Evolutionary conservation across 106 monocot species (phyloP), one percentile per base, ranked within the genome.

Genomic region (Dendrobium officinale): DNA sequence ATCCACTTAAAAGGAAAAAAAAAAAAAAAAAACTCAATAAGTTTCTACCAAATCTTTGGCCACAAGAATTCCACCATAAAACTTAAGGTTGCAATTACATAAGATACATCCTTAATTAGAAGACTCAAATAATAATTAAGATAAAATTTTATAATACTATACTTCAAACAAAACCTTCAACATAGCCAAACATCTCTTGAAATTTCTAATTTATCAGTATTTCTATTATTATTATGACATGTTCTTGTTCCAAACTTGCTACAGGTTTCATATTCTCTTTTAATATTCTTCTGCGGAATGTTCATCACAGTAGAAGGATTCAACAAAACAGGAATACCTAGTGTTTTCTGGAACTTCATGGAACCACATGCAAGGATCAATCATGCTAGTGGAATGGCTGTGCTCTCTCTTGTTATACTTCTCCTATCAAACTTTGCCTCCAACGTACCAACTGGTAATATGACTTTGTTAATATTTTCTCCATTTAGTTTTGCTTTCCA

Each of bases 371-470:
- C 93, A 1, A 81, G 73, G 77, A 89, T 93, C 56, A 84, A 91
- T 77, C 81, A 82, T 78, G 67, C 75, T 13, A 56, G 76, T 20
- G 91, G 95, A 6, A 58, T 89, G 61, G 83, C 81, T 1, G 72
- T 95, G 24, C 92, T 95, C 40, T 75, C 91, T 6, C 54, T 88
- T n/a, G 95, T 92, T 13, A 85, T 95, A 27, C 87, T 93, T 79
- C 58, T 93, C 72, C 93, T 95, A 51, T 95, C 93, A 61, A 95
- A 95, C 80, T 61, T 95, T 43, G 95, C 95, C 56, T 95, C 95
- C 70, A 95, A 95, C 79, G 95, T 95, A 22, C 95, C 93, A 2
- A 93, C 95, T 9, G 95, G 95, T 95, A 76, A 81, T 61, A 10
- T 54, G 16, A 10, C 54, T 54, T 9, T 54, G 9, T 54, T 54